phyloP scores from a whole-genome alignment of 495 filamentous ascomycete genomes.

The Trichocladium uniseriatum region DNA sequence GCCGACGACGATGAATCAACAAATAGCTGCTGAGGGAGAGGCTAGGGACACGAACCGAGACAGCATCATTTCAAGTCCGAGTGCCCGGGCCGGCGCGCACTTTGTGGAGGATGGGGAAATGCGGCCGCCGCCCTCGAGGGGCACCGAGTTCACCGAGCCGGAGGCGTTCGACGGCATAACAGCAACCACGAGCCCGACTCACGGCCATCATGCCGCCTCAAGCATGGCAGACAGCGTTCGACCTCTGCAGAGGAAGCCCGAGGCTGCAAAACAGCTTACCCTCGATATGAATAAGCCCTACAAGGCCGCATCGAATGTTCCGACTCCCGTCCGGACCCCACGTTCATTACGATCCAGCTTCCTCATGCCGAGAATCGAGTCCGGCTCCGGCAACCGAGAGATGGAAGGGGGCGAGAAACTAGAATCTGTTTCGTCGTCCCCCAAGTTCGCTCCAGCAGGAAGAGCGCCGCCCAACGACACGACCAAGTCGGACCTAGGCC shows the following conservation, averaged over 20 bases:
- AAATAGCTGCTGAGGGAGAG: slow-evolving; percentile 27
- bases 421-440: slow-evolving; percentile 66
- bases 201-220: slow-evolving; percentile 50
- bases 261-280: slow-evolving; percentile 43
- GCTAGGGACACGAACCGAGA: slow-evolving; percentile 31
- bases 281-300: slow-evolving; percentile 49
- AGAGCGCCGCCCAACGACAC: slow-evolving; percentile 19
- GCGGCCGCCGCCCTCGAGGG: slow-evolving; percentile 56
- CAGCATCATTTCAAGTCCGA: slow-evolving; percentile 42
- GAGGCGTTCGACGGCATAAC: slow-evolving; percentile 54
- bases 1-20: slow-evolving; percentile 31
- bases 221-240: slow-evolving; percentile 67
- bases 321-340: slow-evolving; percentile 55
- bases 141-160: slow-evolving; percentile 68
- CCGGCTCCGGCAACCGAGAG: slow-evolving; percentile 41
- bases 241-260: slow-evolving; percentile 52
- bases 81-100: slow-evolving; percentile 22
- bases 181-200: slow-evolving; percentile 64
- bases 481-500: slow-evolving; percentile 34
- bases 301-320: slow-evolving; percentile 36
- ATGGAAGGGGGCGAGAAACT: slow-evolving; percentile 64
- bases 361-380: slow-evolving; percentile 44
- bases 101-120: slow-evolving; percentile 46
- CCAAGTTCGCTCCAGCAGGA: slow-evolving; percentile 37
- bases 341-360: slow-evolving; percentile 64